These are phyloP conservation scores for Fusarium sulawesiense DNA, from an alignment of 2,329 filamentous ascomycete genomes.

Conservation along the genomic window DNA sequence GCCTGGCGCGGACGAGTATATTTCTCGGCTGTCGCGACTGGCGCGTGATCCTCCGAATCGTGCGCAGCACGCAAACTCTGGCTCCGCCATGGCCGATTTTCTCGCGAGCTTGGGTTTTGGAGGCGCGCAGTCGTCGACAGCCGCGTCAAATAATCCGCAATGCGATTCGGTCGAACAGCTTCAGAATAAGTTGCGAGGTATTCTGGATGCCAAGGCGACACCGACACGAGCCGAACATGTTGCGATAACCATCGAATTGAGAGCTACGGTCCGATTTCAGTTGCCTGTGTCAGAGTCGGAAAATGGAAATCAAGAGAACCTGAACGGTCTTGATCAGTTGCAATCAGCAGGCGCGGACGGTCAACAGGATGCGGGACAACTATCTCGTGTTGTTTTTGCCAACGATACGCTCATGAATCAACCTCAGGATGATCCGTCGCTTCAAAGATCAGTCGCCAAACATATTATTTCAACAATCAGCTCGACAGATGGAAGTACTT, in stretches of 20 bases:
- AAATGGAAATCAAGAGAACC: conserved; percentile 49
- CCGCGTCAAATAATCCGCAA: conserved; percentile 37
- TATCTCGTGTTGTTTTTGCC: conserved; percentile 55
- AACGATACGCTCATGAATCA: conserved; percentile 62
- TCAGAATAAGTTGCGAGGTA: conserved; percentile 55
- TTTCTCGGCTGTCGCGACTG: conserved; percentile 31
- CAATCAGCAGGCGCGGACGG: conserved; percentile 29
- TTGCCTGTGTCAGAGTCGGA: conserved; percentile 54
- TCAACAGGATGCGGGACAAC: conserved; percentile 31
- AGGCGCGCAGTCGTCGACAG: conserved; percentile 36
- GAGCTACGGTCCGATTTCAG: conserved; percentile 57
- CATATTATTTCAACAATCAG: conserved; percentile 59
- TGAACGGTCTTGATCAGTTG: conserved; percentile 51
- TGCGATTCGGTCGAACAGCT: conserved; percentile 59
- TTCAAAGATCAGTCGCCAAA: conserved; percentile 63
- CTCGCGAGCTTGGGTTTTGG: conserved; percentile 53
- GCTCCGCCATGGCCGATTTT: conserved; percentile 53
- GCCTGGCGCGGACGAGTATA: conserved; percentile 27
- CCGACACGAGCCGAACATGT: conserved; percentile 63
- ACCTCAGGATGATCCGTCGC: conserved; percentile 58
- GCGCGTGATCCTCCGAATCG: conserved; percentile 9
- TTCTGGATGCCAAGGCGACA: conserved; percentile 57
- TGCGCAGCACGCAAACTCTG: conserved; percentile 4
- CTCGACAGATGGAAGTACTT: conserved; percentile 60
- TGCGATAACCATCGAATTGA: conserved; percentile 60